Percentiles rank a stretch among this genome's conserved stretches.
Conservation (phyloP, 2,329 filamentous ascomycete species). For the Lachnellula hyalina region DNA sequence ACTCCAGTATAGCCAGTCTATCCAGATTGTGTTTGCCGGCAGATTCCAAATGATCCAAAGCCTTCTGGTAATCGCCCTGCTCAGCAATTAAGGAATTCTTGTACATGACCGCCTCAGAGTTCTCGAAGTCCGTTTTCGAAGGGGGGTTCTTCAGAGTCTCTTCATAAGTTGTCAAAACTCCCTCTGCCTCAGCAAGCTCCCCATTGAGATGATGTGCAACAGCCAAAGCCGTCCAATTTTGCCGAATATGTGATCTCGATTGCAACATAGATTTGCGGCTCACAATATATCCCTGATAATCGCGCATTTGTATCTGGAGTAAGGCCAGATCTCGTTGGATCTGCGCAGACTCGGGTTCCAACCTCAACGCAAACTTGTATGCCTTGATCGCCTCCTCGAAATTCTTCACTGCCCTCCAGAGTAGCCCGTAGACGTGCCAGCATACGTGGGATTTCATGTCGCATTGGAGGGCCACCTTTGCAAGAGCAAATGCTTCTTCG, state of each 20-base stretch:
- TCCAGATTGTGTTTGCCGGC: conserved; percentile 76
- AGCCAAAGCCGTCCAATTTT: conserved; percentile 97
- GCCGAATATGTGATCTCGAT: conserved; percentile 71
- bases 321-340: conserved; percentile 92
- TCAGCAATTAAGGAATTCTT: conserved; percentile 95
- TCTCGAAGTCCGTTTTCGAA: conserved; percentile 75
- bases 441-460: conserved; percentile 99
- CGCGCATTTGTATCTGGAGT: conserved; percentile 92
- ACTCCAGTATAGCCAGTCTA: conserved; percentile 77
- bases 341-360: conserved; percentile 91
- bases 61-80: conserved; percentile 73
- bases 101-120: conserved; percentile 91
- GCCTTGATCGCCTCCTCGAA: conserved; percentile 99
- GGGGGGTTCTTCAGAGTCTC: conserved; percentile 82
- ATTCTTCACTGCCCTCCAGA: conserved; percentile 93
- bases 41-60: conserved; percentile 78
- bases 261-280: conserved; percentile 86
- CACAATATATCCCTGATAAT: conserved; percentile 89
- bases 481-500: conserved; percentile 89
- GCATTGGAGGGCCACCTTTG: conserved; percentile 85
- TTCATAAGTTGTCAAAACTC: conserved; percentile 86
- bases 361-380: conserved; percentile 88
- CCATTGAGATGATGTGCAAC: conserved; percentile 90
- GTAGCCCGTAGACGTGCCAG: conserved; percentile 96
- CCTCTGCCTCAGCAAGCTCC: conserved; percentile 79